These are phyloP conservation scores for Fraxinus nigra DNA, from an alignment of 305 asterid genomes.

Conservation along the genomic window DNA sequence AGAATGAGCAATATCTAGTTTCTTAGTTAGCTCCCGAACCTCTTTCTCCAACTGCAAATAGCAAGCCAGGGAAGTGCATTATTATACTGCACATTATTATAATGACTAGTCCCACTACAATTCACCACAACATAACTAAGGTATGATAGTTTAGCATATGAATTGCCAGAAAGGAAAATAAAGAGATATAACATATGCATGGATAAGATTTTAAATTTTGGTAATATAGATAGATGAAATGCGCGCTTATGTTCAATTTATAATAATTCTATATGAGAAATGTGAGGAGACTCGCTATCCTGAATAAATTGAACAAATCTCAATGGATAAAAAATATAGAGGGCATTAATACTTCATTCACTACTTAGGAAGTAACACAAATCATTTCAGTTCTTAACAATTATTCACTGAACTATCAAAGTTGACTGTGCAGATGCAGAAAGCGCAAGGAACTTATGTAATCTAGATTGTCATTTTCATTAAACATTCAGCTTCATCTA, in stretches of 20 bases:
- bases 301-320: not conserved
- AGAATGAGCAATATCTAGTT: conserved; percentile 57
- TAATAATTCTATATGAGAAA: not conserved
- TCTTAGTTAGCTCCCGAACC: conserved; percentile 66
- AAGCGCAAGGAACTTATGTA: not conserved
- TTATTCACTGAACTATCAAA: not conserved
- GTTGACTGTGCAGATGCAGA: not conserved
- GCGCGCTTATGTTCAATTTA: not conserved
- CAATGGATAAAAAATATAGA: not conserved
- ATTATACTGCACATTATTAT: conserved; percentile 1
- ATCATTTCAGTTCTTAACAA: not conserved
- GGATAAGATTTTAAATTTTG: not conserved
- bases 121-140: not conserved
- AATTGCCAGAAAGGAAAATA: not conserved
- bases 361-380: not conserved
- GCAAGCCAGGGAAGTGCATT: conserved; percentile 24
- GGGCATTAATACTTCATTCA: not conserved
- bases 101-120: not conserved
- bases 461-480: conserved; percentile 7
- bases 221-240: not conserved
- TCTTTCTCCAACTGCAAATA: conserved; percentile 89
- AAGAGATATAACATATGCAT: not conserved
- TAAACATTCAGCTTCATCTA: not conserved
- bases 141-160: not conserved
- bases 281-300: not conserved